Evolutionary conservation across 148 eudicot genomes (phyloP), one percentile per base, ranked within the genome.

Genomic region (Beta vulgaris): DNA sequence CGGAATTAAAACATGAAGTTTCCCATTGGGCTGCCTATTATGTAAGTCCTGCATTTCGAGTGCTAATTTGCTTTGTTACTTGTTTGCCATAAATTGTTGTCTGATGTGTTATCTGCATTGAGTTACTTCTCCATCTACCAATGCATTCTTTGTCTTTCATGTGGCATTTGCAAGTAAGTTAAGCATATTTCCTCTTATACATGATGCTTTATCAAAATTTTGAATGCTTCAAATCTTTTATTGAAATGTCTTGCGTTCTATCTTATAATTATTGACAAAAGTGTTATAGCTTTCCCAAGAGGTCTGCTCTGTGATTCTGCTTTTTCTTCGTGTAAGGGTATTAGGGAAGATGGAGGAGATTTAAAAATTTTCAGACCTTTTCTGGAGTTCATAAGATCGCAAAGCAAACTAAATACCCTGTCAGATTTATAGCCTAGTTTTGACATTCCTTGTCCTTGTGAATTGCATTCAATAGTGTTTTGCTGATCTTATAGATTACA

Each of bases 21-120:
- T 88, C 92, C 80, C 95, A 92, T 72, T 94, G 98, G 98, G 98
- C 98, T 79, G 97, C 98, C 68, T 90, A 91, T 82, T 90, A 94
- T 87, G 98, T 94, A 85, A 94, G 97, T 84, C 78, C 29, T 68
- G 44, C 31, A 68, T 25, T 76, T 71, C 40, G n/a, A 16, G 29
- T 15, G 46, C 62, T 69, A 37, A 23, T 62, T 26, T 40, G 18
- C 31, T 53, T 31, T 49, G 7, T 25, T 46, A 10, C 40, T 62
- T 51, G 36, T 60, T 15, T 69, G 43, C 54, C 40, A 26, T 57
- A 6, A 1, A 25, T 26, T 15, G 36, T 43, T 28, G 1, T 65
- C 35, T 54, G 53, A 26, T 46, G 31, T 73, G 37, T 43, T 13
- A 9, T 69, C 15, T 55, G 18, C 32, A 29, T 40, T 40, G 29